Percentiles rank a stretch among this genome's conserved stretches.
phyloP scores from a whole-genome alignment of 805 yeast genomes.

The Candida broadrunensis region DNA sequence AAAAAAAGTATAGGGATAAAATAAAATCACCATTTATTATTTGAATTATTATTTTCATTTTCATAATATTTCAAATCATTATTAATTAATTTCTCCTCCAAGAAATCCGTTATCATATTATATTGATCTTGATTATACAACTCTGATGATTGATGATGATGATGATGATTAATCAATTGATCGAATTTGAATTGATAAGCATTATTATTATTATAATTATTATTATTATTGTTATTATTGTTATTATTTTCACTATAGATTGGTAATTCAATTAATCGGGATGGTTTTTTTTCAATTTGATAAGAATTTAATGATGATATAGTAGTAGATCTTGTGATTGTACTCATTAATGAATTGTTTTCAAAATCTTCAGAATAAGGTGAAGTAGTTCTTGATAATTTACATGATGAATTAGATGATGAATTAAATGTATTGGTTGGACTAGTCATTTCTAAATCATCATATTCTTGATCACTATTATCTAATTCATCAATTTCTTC shows the following conservation, averaged over 20 bases:
- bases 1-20: too few relatives aligned
- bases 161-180: constrained; percentile 11
- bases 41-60: constrained; percentile 2
- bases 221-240: neutral
- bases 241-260: neutral
- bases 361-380: constrained; percentile 29
- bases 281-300: constrained; percentile 8
- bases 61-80: constrained; percentile 35
- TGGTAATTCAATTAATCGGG: constrained; percentile 7
- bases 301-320: constrained; percentile 31
- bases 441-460: neutral
- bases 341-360: constrained; percentile 33
- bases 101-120: constrained; percentile 37
- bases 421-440: constrained; percentile 7
- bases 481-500: constrained; percentile 7
- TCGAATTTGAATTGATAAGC: constrained; percentile 17
- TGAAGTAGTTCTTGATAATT: constrained; percentile 36
- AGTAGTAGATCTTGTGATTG: constrained; percentile 41
- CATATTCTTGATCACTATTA: constrained; percentile 3
- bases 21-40: neutral
- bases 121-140: constrained; percentile 30
- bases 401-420: constrained; percentile 13
- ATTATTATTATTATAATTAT: neutral
- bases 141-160: neutral
- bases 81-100: constrained; percentile 37